Conservation (phyloP, 306 rosid genomes). For the Rosa lucieae region DNA sequence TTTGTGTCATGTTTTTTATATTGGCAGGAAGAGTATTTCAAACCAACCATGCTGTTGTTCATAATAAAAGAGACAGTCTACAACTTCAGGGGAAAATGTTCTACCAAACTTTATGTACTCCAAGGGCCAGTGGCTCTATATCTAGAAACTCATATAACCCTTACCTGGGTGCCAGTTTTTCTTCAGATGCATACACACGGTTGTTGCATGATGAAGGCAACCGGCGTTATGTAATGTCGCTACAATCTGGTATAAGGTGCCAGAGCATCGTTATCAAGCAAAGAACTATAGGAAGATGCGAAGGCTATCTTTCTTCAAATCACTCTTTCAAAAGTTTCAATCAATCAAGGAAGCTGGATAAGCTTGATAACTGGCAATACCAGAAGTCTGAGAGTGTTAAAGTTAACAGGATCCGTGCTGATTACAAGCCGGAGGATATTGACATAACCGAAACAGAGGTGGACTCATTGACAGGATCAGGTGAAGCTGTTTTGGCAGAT, state of each 20-base stretch:
- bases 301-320: constrained; percentile 38
- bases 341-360: constrained; percentile 23
- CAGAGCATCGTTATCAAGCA: constrained; percentile 29
- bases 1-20: constrained; percentile 2
- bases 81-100: constrained; percentile 24
- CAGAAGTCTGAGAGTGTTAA: constrained; percentile 34
- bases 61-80: constrained; percentile 33
- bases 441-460: constrained; percentile 48
- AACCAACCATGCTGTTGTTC: constrained; percentile 40
- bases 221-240: constrained; percentile 19
- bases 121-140: constrained; percentile 28
- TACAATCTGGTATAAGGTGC: constrained; percentile 30
- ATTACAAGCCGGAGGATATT: constrained; percentile 74
- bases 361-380: constrained; percentile 38
- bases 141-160: constrained; percentile 30
- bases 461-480: constrained; percentile 54
- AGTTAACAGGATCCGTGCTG: constrained; percentile 44
- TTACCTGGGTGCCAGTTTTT: constrained; percentile 28
- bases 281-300: constrained; percentile 37
- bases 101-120: constrained; percentile 21
- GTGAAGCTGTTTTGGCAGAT: constrained; percentile 66
- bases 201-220: constrained; percentile 21
- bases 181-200: constrained; percentile 34
- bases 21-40: constrained; percentile 57
- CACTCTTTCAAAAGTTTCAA: constrained; percentile 30